A percentile compares a stretch with the other conserved stretches of the same genome.
These are phyloP conservation scores for Exserohilum turcica DNA, from an alignment of 2,329 filamentous ascomycete genomes.

Conservation along the genomic window DNA sequence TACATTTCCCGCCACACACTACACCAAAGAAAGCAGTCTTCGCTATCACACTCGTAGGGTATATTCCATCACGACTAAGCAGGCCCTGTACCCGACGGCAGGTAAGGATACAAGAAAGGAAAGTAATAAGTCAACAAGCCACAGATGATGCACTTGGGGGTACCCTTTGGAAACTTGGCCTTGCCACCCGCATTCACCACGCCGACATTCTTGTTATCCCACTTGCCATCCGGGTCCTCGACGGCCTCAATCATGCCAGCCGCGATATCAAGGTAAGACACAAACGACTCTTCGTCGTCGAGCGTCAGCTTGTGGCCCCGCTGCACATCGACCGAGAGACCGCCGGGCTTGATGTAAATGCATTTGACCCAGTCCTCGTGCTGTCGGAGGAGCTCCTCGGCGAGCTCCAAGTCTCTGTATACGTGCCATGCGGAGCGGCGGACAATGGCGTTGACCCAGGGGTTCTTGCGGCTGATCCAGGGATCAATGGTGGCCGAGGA, in stretches of 20 bases:
- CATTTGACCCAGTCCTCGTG: slow-evolving; percentile 47
- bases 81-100: not conserved
- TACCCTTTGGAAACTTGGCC: slow-evolving; percentile 45
- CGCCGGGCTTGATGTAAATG: slow-evolving; percentile 54
- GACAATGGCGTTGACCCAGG: slow-evolving; percentile 34
- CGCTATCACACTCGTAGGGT: not conserved
- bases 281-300: slow-evolving; percentile 45
- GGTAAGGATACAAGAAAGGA: slow-evolving; percentile 3
- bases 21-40: too few species aligned
- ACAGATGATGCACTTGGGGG: slow-evolving; percentile 39
- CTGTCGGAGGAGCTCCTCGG: slow-evolving; percentile 48
- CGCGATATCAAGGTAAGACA: slow-evolving; percentile 54
- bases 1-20: too few species aligned
- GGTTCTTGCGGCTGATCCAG: slow-evolving; percentile 25
- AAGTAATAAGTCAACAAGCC: slow-evolving; percentile 33
- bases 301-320: slow-evolving; percentile 52
- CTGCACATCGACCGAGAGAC: slow-evolving; percentile 44
- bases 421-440: slow-evolving; percentile 43
- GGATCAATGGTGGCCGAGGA: slow-evolving; percentile 51
- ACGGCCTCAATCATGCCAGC: slow-evolving; percentile 55
- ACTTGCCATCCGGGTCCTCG: slow-evolving; percentile 40
- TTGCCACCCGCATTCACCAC: slow-evolving; percentile 38
- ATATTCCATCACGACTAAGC: not conserved
- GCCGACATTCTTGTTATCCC: slow-evolving; percentile 27
- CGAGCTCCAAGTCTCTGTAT: slow-evolving; percentile 47